phyloP scores from a whole-genome alignment of 495 filamentous ascomycete genomes.

The Penicillium paradoxum region DNA sequence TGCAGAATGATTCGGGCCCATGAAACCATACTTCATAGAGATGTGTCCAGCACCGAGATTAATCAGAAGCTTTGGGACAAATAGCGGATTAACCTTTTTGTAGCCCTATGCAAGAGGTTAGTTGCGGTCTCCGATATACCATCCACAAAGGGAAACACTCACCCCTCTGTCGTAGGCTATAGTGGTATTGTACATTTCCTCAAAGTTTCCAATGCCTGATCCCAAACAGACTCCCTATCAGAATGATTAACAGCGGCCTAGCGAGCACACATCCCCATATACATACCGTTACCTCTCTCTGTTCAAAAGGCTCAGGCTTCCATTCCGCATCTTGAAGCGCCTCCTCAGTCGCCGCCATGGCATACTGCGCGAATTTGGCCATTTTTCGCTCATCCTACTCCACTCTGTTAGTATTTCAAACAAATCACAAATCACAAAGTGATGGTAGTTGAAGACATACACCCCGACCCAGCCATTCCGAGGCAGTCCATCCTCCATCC shows the following conservation, averaged over 20 bases:
- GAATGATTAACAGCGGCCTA: neutral
- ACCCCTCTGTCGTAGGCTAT: slow-evolving; percentile 71
- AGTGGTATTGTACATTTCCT: slow-evolving; percentile 80
- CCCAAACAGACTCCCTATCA: slow-evolving; percentile 78
- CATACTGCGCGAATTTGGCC: slow-evolving; percentile 90
- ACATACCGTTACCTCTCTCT: slow-evolving; percentile 62
- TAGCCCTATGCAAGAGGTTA: slow-evolving; percentile 57
- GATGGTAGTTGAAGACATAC: slow-evolving; percentile 26
- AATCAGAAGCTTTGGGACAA: slow-evolving; percentile 87
- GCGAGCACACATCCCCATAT: neutral
- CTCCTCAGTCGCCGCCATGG: slow-evolving; percentile 80
- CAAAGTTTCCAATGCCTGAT: slow-evolving; percentile 93
- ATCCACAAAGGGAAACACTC: slow-evolving; percentile 20
- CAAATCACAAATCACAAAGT: neutral
- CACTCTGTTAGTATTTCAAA: neutral
- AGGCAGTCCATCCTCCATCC: slow-evolving; percentile 62
- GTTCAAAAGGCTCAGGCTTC: slow-evolving; percentile 56
- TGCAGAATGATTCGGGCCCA: slow-evolving; percentile 83
- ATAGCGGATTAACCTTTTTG: slow-evolving; percentile 85
- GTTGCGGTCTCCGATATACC: neutral
- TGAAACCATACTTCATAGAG: slow-evolving; percentile 87
- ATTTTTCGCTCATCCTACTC: slow-evolving; percentile 70
- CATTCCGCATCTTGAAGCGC: slow-evolving; percentile 81
- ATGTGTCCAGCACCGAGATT: slow-evolving; percentile 93
- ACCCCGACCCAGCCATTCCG: slow-evolving; percentile 67